Evolutionary conservation across 768 basidiomycete genomes (phyloP).

Genomic region (Gloeostereum incarnatum): DNA sequence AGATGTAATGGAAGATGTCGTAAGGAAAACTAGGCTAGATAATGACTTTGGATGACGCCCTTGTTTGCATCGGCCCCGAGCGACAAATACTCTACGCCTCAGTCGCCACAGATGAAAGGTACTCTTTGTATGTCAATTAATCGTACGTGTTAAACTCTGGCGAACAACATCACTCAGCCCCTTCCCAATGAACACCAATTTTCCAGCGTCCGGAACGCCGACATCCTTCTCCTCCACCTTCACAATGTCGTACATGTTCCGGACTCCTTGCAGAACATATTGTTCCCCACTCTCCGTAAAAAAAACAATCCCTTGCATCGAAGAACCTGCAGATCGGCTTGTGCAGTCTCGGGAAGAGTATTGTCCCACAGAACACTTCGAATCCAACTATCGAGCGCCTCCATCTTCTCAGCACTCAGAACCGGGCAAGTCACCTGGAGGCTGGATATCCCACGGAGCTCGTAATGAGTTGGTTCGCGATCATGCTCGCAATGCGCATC

Average conservation of each 20-base stretch:
- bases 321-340: slow-evolving; percentile 45
- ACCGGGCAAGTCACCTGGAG: slow-evolving; percentile 62
- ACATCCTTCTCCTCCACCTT: slow-evolving; percentile 31
- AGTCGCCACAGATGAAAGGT: too few relatives aligned
- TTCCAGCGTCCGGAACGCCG: slow-evolving; percentile 56
- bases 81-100: too few relatives aligned
- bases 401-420: slow-evolving; percentile 37
- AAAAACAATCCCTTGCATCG: slow-evolving; percentile 88
- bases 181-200: slow-evolving; percentile 84
- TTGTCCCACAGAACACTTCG: slow-evolving; percentile 79
- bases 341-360: slow-evolving; percentile 26
- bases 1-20: too few relatives aligned
- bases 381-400: slow-evolving; percentile 70
- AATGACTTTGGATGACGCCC: too few relatives aligned
- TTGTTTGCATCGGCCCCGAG: too few relatives aligned
- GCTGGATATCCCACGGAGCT: slow-evolving; percentile 76
- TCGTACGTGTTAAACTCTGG: slow-evolving; percentile 38
- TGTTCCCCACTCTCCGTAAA: slow-evolving; percentile 39
- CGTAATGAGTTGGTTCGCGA: slow-evolving; percentile 46
- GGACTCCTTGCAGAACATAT: slow-evolving; percentile 85
- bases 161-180: slow-evolving; percentile 53
- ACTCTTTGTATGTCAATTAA: too few relatives aligned
- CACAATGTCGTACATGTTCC: slow-evolving; percentile 78
- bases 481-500: slow-evolving; percentile 20
- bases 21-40: too few relatives aligned